Conservation (phyloP, 805 yeast genomes). For the Pichia cephalocereana region DNA sequence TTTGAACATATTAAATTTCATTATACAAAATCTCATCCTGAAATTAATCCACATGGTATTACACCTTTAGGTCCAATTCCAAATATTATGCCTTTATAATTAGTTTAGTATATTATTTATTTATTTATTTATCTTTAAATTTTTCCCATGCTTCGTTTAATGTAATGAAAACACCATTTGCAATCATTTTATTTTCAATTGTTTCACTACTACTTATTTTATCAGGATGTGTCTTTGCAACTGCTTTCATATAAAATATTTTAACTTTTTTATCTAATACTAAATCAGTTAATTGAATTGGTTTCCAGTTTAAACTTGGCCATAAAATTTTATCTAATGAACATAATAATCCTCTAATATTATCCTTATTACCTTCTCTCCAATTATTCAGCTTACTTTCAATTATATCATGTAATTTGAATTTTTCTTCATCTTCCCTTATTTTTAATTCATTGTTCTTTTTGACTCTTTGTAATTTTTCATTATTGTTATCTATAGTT, state of each 20-base stretch:
- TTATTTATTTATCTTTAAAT: constrained; percentile 35
- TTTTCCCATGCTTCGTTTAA: constrained; percentile 87
- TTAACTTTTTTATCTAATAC: constrained; percentile 88
- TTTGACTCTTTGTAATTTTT: constrained; percentile 44
- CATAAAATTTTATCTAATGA: constrained; percentile 60
- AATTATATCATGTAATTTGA: constrained; percentile 54
- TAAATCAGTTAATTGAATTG: constrained; percentile 60
- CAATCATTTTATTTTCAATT: constrained; percentile 69
- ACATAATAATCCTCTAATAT: constrained; percentile 67
- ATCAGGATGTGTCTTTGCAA: constrained; percentile 75
- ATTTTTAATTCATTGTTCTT: constrained; percentile 37
- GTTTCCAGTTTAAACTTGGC: constrained; percentile 59
- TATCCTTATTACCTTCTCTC: constrained; percentile 71
- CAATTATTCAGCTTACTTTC: constrained; percentile 47
- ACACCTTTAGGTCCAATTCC: constrained; percentile 89
- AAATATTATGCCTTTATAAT: constrained; percentile 44
- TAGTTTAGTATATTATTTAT: no score
- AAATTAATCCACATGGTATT: constrained; percentile 73
- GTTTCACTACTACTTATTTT: constrained; percentile 54
- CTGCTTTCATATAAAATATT: constrained; percentile 72
- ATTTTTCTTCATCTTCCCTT: constrained; percentile 47
- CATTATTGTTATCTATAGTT: constrained; percentile 10
- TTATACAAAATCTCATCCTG: constrained; percentile 77
- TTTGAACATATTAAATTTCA: constrained; percentile 88
- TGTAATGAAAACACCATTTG: constrained; percentile 77